Percentiles rank a stretch among this genome's conserved stretches.
Evolutionary conservation across 345 rosid genomes (phyloP).

Genomic region (Melaleuca alternifolia): DNA sequence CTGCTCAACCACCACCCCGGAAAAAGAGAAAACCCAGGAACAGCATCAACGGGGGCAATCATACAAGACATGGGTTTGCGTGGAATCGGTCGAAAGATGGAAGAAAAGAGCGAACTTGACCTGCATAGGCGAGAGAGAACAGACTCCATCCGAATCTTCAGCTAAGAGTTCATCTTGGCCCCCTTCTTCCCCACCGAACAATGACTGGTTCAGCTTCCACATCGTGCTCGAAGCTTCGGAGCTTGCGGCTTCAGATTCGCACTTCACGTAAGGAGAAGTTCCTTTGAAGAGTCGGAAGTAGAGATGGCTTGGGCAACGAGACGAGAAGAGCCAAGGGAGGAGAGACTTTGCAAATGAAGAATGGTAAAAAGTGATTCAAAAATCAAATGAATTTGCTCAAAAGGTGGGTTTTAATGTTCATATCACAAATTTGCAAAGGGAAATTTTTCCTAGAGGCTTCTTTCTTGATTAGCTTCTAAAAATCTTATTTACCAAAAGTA

Average conservation of each 20-base stretch:
- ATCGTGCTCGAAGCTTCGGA: slow-evolving; percentile 10
- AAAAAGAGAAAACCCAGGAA: background rate
- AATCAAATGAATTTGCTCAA: background rate
- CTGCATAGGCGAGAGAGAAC: slow-evolving; percentile 70
- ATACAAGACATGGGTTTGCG: background rate
- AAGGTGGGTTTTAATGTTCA: background rate
- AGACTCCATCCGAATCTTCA: slow-evolving; percentile 61
- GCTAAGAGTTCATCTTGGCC: slow-evolving; percentile 40
- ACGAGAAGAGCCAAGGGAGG: background rate
- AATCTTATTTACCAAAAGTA: too few species aligned
- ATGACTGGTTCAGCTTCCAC: slow-evolving; percentile 45
- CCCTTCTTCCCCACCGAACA: slow-evolving; percentile 17
- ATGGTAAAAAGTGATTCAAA: background rate
- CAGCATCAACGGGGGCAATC: background rate
- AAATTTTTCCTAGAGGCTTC: background rate
- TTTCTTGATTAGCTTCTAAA: background rate
- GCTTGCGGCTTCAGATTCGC: background rate
- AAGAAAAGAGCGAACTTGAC: slow-evolving; percentile 12
- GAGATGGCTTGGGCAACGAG: background rate
- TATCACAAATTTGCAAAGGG: background rate
- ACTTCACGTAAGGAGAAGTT: background rate
- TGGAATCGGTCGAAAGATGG: background rate
- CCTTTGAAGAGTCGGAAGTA: background rate
- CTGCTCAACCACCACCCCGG: slow-evolving; percentile 17
- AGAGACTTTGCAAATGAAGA: background rate